Evolutionary conservation across 495 filamentous ascomycete genomes (phyloP), one percentile per base, ranked within the genome.

Genomic region (Penicillium bialowiezense): DNA sequence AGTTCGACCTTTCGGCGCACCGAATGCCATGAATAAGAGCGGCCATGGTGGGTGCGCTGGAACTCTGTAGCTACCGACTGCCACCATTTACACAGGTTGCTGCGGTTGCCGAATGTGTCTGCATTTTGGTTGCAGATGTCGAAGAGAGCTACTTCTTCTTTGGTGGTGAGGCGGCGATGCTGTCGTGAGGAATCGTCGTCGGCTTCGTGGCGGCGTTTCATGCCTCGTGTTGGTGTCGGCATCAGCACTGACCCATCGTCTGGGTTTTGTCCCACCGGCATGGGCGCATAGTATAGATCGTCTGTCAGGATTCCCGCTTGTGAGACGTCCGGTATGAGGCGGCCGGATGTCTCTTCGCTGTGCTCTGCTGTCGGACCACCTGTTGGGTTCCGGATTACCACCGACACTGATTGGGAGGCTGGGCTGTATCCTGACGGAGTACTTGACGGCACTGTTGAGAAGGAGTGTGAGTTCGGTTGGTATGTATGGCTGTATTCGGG

Each of bases 11-110:
- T 75, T 21, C 72, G 61, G 6, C 72, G 72, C 13, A 75, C 72
- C 13, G 71, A 74, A 17, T 75, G 71, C 72, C 72, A 75, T 13
- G 67, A 71, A 52, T 75, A 75, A 8, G 69, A 67, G 32, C 70
- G 65, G 18, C 70, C 70, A 37, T 48, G 24, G n/a, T 72, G 65
- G 15, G 63, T 60, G 20, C 50, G 55, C 6, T 65, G 69, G 47
- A 75, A 75, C 38, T 74, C 71, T 20, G 53, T 52, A 10, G 72
- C 67, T 14, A 75, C 57, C 5, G 58, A 68, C 50, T 63, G 67
- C 72, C 72, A 75, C 72, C 72, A 75, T 32, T 74, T 71, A 50
- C 72, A 75, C 3, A 75, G 64, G 29, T 72, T 73, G 46, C 69
- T 75, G 54, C 72, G 72, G 32, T 64, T 68, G 3, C 72, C 72